Evolutionary conservation across 2,329 filamentous ascomycete species (phyloP), one percentile per base, ranked within the genome.

Genomic region (Cladosporium sp.): DNA sequence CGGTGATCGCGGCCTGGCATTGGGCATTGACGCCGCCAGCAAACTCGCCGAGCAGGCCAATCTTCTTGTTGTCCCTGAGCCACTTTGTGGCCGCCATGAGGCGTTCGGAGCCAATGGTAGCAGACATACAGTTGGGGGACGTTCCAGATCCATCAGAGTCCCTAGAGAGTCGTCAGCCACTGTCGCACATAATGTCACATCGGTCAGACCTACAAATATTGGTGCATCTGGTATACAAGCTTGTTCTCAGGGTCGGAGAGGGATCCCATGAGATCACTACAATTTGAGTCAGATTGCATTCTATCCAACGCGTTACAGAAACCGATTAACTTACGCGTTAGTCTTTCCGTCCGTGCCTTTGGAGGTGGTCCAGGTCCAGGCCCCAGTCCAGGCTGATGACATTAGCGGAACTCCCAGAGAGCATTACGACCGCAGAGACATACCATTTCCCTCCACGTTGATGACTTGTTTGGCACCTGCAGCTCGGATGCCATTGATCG

Each of bases 171-270:
- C 18, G 17, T 6, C 15, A 17, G 36, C 18, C 36, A 38, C 5
- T 17, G 18, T 13, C 12, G 32, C 4, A 4, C 4, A 9, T 27
- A 27, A 27, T 27, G n/a, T n/a, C n/a, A 27, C 22, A 5, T 27
- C 9, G 5, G 22, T 9, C 22, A 27, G 4, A 27, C 22, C 9
- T 27, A 27, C 22, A 36, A n/a, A 59, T 82, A 83, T 66, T 82
- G 79, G 62, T 83, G 79, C 79, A 82, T 82, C 60, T 82, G 77
- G 65, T 79, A 82, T 61, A 82, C 65, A 51, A 82, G 71, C 59
- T 78, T 79, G 65, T 80, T 67, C 40, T 68, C 53, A 0, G 78
- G 70, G 54, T 83, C 79, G 7, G 73, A 77, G 37, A 82, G 70
- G 17, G 56, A 65, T 50, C 73, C 70, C 52, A 78, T 69, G 39